These are phyloP conservation scores for Aureobasidium sp. DNA, from an alignment of 2,329 filamentous ascomycete species.

Conservation along the genomic window DNA sequence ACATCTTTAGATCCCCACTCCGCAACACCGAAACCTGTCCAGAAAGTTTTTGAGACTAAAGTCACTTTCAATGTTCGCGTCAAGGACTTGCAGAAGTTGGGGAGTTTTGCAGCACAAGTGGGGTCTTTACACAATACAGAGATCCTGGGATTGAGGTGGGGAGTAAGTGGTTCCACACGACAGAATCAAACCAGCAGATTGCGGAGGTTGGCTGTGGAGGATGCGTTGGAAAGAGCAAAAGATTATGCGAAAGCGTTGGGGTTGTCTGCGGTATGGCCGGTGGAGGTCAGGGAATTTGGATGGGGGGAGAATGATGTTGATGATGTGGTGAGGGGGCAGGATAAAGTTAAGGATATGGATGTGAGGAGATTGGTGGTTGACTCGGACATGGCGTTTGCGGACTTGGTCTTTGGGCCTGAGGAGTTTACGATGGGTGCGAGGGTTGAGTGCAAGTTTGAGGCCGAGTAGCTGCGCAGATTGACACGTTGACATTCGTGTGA, in stretches of 20 bases:
- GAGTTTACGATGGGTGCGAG: conserved; percentile 3
- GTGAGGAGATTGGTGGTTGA: not conserved
- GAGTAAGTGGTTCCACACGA: not conserved
- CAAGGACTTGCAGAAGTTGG: not conserved
- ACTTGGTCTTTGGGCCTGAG: conserved; percentile 9
- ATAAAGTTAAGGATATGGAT: not conserved
- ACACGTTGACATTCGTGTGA: not conserved
- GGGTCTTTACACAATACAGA: not conserved
- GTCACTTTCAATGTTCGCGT: not conserved
- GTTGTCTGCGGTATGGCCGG: not conserved
- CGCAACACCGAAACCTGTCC: not conserved
- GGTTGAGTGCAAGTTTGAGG: conserved; percentile 7
- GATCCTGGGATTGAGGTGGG: not conserved
- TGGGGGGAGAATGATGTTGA: not conserved
- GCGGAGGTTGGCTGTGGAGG: not conserved
- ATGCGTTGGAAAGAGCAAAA: conserved; percentile 7
- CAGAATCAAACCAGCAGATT: not conserved
- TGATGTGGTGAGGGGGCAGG: not conserved
- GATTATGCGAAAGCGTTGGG: conserved; percentile 9
- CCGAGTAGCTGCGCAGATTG: not conserved
- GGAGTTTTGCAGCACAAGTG: not conserved
- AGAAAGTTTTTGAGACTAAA: not conserved
- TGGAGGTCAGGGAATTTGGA: not conserved
- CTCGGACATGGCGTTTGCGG: not conserved
- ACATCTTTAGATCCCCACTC: not conserved